These are phyloP conservation scores for Eragrostis tef DNA, from an alignment of 202 grass and related monocot genomes.

Conservation along the genomic window DNA sequence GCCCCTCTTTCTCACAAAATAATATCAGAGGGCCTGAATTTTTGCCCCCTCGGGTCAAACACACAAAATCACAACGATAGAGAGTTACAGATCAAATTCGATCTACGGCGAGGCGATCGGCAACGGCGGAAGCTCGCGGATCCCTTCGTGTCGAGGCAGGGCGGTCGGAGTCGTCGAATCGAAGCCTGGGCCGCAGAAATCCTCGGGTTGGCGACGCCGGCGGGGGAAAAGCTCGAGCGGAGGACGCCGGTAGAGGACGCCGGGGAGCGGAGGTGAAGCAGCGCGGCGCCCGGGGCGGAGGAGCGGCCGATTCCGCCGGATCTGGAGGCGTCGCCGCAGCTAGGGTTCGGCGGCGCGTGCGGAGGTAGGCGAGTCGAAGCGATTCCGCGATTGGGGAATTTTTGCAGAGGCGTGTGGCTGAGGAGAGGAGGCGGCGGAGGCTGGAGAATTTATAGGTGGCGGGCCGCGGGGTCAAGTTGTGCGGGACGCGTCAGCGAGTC, in stretches of 20 bases:
- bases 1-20: slow-evolving; percentile 37
- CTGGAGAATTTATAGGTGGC: not conserved
- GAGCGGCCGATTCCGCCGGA: slow-evolving; percentile 11
- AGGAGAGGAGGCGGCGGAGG: not conserved
- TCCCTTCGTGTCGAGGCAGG: not conserved
- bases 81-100: slow-evolving; percentile 37
- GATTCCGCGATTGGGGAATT: slow-evolving; percentile 19
- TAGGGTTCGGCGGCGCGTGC: slow-evolving; percentile 35
- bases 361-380: not conserved
- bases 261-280: not conserved
- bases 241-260: not conserved
- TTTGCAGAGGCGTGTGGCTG: slow-evolving; percentile 5
- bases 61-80: slow-evolving; percentile 27
- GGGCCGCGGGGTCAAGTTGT: not conserved
- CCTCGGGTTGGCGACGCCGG: not conserved
- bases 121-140: not conserved
- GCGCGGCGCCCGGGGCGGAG: not conserved
- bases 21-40: not conserved
- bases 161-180: not conserved
- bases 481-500: slow-evolving; percentile 4
- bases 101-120: slow-evolving; percentile 23
- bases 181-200: not conserved
- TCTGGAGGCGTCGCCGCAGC: slow-evolving; percentile 38
- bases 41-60: slow-evolving; percentile 18
- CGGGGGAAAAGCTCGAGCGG: not conserved